phyloP scores from a whole-genome alignment of 2,329 filamentous ascomycete species.

The Alternaria triticimaculans region DNA sequence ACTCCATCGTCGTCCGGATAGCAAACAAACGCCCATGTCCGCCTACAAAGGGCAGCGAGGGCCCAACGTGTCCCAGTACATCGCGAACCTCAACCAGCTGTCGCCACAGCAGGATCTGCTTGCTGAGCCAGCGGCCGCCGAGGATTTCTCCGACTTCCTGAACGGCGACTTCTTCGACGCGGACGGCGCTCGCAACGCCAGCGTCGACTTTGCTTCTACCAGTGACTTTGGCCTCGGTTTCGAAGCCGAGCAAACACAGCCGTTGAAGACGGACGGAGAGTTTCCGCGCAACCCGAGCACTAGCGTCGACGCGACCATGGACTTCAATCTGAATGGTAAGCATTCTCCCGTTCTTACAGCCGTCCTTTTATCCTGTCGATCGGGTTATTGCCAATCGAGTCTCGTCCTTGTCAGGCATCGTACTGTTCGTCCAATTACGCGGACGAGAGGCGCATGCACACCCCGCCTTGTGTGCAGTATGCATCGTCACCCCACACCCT shows the following conservation, averaged over 20 bases:
- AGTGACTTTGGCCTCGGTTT: conserved; percentile 40
- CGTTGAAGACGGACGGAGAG: conserved; percentile 18
- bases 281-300: conserved; percentile 20
- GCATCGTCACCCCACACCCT: conserved; percentile 37
- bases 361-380: conserved; percentile 11
- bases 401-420: conserved; percentile 18
- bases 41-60: conserved; percentile 77
- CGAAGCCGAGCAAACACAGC: conserved; percentile 27
- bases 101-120: conserved; percentile 51
- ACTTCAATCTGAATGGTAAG: conserved; percentile 47
- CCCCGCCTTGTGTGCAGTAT: conserved; percentile 36
- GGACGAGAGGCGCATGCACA: conserved; percentile 24
- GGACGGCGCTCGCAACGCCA: conserved; percentile 54
- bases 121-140: conserved; percentile 49
- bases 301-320: conserved; percentile 37
- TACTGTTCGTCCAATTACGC: conserved; percentile 32
- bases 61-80: conserved; percentile 88
- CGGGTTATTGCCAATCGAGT: conserved; percentile 12
- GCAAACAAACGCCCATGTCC: conserved; percentile 62
- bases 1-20: conserved; percentile 15
- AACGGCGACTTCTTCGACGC: conserved; percentile 71
- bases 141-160: conserved; percentile 62
- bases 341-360: conserved; percentile 12
- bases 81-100: conserved; percentile 81
- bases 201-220: conserved; percentile 33